Conservation (phyloP, 2,329 filamentous ascomycete species). For the Calonectria henricotiae region DNA sequence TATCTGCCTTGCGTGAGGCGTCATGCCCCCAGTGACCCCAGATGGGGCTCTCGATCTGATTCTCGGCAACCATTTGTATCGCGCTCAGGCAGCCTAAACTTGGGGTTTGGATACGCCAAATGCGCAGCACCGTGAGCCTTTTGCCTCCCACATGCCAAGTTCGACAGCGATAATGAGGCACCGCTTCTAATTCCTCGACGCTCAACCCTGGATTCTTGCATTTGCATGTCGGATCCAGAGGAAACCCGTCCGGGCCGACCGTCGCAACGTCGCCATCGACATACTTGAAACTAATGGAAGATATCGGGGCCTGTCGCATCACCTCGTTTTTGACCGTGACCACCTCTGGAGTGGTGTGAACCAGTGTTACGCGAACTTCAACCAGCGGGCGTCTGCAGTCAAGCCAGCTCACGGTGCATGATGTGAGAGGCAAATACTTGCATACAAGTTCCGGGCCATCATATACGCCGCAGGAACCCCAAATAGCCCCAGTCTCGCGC, state of each 20-base stretch:
- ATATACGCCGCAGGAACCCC: background rate
- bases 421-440: background rate
- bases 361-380: slow-evolving; percentile 2
- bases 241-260: slow-evolving; percentile 2
- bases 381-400: slow-evolving; percentile 13
- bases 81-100: background rate
- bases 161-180: slow-evolving; percentile 19
- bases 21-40: slow-evolving; percentile 10
- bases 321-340: background rate
- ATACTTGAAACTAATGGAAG: slow-evolving; percentile 15
- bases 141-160: slow-evolving; percentile 11
- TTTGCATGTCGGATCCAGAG: slow-evolving; percentile 11
- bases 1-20: background rate
- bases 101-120: background rate
- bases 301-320: slow-evolving; percentile 7
- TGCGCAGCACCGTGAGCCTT: slow-evolving; percentile 7
- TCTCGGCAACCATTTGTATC: slow-evolving; percentile 18
- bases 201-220: background rate
- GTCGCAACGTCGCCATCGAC: background rate
- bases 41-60: background rate
- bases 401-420: slow-evolving; percentile 20
- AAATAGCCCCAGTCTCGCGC: background rate
- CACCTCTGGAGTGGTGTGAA: background rate
- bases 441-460: background rate
- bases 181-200: background rate